Base-by-base conservation (phyloP, 345 rosid genomes). In the Eucalyptus albens region DNA sequence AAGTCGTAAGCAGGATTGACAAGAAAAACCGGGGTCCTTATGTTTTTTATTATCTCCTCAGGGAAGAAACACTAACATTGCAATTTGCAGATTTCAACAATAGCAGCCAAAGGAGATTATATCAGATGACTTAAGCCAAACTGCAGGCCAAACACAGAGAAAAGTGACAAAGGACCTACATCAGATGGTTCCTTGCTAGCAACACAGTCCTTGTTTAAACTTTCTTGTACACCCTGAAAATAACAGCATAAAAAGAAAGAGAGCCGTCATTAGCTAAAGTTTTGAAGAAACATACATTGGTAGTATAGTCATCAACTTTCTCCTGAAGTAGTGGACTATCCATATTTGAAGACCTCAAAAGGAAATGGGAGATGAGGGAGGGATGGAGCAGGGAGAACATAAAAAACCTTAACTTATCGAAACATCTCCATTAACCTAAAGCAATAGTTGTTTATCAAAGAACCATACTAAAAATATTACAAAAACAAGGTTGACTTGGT, bases 1-100 rank as follows among this genome's bases (percentile, higher is more conserved):
- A 89, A 95, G 90, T 97, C 99, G 90, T 97, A 97, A 88, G 98
- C 97, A 86, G 99, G 93, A 50, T 97, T 94, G 93, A 97, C 94
- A 81, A 97, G 88, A 92, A 97, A 97, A 42, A 97, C 82, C 1
- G 98, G 97, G n/a, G 96, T 97, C 91, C 44, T 93, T 82, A 93
- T 91, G 88, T 92, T 92, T 92, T 94, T 93, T n/a, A 95, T 67
- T 87, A 97, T 91, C 82, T 96, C 94, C 72, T 87, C 93, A 88
- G 98, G 97, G 91, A 97, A 95, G 90, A 97, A 83, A 92, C 99
- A 95, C 98, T 95, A 94, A 65, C 88, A 53, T 69, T 59, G 87
- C 49, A 90, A 90, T 86, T 85, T 51, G 85, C 24, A 89, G 72
- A 89, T 27, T 40, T 87, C 27, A 33, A 51, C 15, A 37, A 51